Conservation (phyloP, 495 filamentous ascomycete species). For the Penicillium dipodomyicola region DNA sequence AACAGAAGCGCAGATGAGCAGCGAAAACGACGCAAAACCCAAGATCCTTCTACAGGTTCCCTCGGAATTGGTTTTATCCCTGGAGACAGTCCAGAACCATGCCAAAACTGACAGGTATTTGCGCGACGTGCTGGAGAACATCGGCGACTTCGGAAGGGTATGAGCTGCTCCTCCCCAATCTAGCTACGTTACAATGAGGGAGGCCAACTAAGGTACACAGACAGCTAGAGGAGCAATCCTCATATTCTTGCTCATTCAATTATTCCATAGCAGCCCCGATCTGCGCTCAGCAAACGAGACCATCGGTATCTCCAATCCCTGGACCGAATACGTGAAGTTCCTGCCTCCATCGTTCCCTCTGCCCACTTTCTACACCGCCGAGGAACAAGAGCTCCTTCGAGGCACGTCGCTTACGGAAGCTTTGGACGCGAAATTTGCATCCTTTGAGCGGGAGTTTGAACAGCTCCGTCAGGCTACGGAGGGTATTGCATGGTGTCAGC, state of each 20-base stretch:
- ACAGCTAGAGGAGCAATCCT: conserved; percentile 68
- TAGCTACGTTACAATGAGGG: not conserved
- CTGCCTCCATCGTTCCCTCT: conserved; percentile 63
- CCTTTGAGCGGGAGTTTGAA: conserved; percentile 73
- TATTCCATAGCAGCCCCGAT: conserved; percentile 58
- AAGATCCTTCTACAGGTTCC: conserved; percentile 60
- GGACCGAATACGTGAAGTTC: conserved; percentile 83
- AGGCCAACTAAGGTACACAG: conserved; percentile 35
- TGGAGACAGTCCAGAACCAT: conserved; percentile 63
- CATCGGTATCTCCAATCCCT: conserved; percentile 64
- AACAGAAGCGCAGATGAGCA: conserved; percentile 36
- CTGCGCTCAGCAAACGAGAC: conserved; percentile 26
- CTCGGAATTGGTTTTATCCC: conserved; percentile 66
- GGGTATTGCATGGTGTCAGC: conserved; percentile 65
- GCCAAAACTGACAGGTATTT: conserved; percentile 76
- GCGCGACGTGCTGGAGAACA: conserved; percentile 63
- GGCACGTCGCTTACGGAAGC: conserved; percentile 81
- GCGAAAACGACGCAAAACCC: conserved; percentile 23
- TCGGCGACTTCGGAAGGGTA: conserved; percentile 51
- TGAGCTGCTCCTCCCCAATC: conserved; percentile 14
- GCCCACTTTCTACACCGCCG: conserved; percentile 76
- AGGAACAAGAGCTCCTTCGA: conserved; percentile 63
- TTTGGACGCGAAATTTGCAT: conserved; percentile 67
- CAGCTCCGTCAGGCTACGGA: conserved; percentile 58
- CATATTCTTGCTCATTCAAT: conserved; percentile 74